These are phyloP conservation scores for Diospyros kaki DNA, from an alignment of 148 eudicot species.

Conservation along the genomic window DNA sequence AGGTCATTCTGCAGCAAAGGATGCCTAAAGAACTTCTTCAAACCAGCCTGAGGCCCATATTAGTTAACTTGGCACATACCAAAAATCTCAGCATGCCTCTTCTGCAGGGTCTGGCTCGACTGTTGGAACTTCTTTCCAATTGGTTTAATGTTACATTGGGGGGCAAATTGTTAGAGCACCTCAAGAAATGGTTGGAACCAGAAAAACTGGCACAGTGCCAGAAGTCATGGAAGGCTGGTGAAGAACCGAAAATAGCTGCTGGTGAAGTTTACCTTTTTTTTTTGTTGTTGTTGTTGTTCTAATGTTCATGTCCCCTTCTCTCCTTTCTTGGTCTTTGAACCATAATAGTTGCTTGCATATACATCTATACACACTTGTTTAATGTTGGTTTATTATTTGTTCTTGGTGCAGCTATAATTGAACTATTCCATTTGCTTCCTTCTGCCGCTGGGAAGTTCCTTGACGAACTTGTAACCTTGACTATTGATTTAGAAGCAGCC, in stretches of 20 bases:
- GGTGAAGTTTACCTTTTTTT: slow-evolving; percentile 39
- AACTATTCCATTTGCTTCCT: slow-evolving; percentile 95
- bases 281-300: not conserved
- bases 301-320: too few species aligned
- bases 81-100: slow-evolving; percentile 95
- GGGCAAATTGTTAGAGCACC: slow-evolving; percentile 91
- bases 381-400: not conserved
- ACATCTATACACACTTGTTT: not conserved
- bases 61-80: slow-evolving; percentile 91
- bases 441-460: slow-evolving; percentile 93
- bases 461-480: slow-evolving; percentile 91
- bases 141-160: slow-evolving; percentile 98
- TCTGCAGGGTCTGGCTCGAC: slow-evolving; percentile 93
- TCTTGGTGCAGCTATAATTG: slow-evolving; percentile 80
- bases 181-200: slow-evolving; percentile 93
- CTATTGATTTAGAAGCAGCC: slow-evolving; percentile 92
- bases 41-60: slow-evolving; percentile 92
- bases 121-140: slow-evolving; percentile 89
- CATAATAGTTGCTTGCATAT: not conserved
- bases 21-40: slow-evolving; percentile 99
- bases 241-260: slow-evolving; percentile 98
- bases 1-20: slow-evolving; percentile 92
- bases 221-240: slow-evolving; percentile 96
- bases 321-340: too few species aligned
- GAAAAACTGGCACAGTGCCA: slow-evolving; percentile 93